phyloP scores from a whole-genome alignment of 768 basidiomycete genomes.

The Mycena filopes region DNA sequence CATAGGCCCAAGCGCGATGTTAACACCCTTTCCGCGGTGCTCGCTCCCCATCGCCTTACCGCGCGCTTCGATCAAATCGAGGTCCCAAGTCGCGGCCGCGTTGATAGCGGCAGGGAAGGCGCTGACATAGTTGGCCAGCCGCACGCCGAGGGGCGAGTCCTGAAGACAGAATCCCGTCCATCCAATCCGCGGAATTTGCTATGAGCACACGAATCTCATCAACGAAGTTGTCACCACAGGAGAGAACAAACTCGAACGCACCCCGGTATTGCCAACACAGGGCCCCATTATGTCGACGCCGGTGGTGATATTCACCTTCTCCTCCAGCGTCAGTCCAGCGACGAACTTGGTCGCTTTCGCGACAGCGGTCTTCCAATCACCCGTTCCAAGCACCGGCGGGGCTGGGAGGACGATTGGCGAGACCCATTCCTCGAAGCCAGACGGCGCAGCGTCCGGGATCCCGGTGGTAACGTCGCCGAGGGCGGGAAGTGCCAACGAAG shows the following conservation, averaged over 20 bases:
- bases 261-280: no score
- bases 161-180: slow-evolving; percentile 13
- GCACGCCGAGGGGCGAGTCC: slow-evolving; percentile 15
- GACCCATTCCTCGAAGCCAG: no score
- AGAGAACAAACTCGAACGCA: no score
- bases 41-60: slow-evolving; percentile 71
- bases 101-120: slow-evolving; percentile 11
- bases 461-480: no score
- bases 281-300: slow-evolving; percentile 20
- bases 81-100: slow-evolving; percentile 44
- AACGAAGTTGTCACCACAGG: no score
- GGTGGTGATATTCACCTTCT: background rate
- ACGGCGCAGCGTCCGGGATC: no score
- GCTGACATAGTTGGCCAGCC: slow-evolving; percentile 23
- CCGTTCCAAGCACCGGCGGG: no score
- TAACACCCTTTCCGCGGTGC: slow-evolving; percentile 64
- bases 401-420: no score
- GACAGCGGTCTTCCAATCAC: no score
- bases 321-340: background rate
- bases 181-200: slow-evolving; percentile 1
- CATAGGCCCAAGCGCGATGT: slow-evolving; percentile 39
- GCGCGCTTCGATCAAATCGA: slow-evolving; percentile 42
- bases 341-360: no score
- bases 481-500: no score
- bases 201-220: background rate